Base-by-base conservation (phyloP, 2,329 filamentous ascomycete species). In the Pseudogymnoascus sp. region DNA sequence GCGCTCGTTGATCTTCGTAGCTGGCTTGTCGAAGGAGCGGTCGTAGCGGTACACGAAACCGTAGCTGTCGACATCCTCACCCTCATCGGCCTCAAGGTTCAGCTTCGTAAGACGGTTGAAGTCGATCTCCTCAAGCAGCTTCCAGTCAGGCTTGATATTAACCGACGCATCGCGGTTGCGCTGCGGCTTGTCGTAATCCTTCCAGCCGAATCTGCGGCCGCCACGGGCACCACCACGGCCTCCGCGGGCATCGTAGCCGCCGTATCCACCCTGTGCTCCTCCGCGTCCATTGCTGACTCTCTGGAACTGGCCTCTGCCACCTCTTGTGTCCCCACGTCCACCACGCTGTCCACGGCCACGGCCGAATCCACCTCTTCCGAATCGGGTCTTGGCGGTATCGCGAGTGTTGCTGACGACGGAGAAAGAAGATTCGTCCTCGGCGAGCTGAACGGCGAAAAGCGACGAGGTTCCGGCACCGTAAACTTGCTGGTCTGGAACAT, bases 41-140 rank as follows among this genome's bases (percentile, higher is more conserved):
- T 99, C 95, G 79, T 99, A 99, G 84, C 95, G 91, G 86, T 97
- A 93, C 63, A 99, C 83, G 87, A 97, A 99, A 68, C 95, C 95
- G 76, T 97, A 97, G 77, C 86, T 87, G 70, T 96, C 93, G 66
- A 99, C 79, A 73, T 99, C 95, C 79, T 99, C 95, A 73, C 95
- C 95, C 61, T 96, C 91, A 70, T 93, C 91, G 14, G 92, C 88
- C 72, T 97, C 95, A 66, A 99, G 84, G 80, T 97, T 99, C 72
- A 99, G 85, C 84, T 99, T 99, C 70, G 86, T 83, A 70, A 99
- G 85, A 69, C 95, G 89, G 80, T 91, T 93, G 80, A 96, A 99
- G 78, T 99, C 95, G 76, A 99, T 97, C 83, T 99, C 95, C 80
- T 99, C 95, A 72, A 97, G 82, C 79, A 99, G 85, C 73, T 86